Conservation (phyloP, 352 stramenopile genomes). For the Phytophthora sp. region DNA sequence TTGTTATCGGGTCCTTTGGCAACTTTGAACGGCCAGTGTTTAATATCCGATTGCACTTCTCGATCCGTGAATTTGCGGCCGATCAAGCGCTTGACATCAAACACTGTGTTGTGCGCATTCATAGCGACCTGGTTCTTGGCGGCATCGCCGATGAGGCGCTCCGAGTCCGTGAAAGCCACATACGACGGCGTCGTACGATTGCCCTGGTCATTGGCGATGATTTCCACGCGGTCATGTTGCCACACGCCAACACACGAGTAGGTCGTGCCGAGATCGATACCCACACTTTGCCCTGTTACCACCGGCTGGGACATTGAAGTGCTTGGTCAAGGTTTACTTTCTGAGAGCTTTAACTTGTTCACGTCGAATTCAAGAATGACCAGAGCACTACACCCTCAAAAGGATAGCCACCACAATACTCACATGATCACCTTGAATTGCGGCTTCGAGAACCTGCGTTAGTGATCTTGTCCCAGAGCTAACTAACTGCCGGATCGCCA, state of each 20-base stretch:
- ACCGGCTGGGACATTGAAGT: conserved; percentile 11
- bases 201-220: conserved; percentile 96
- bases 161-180: conserved; percentile 95
- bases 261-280: conserved; percentile 98
- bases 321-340: not conserved
- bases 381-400: not conserved
- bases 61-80: conserved; percentile 92
- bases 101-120: conserved; percentile 96
- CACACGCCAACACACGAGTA: conserved; percentile 98
- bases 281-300: conserved; percentile 90
- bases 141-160: conserved; percentile 95
- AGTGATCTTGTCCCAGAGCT: conserved; percentile 18
- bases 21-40: conserved; percentile 81
- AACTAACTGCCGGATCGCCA: conserved; percentile 17
- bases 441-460: conserved; percentile 2
- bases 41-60: conserved; percentile 87
- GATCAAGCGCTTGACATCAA: conserved; percentile 97
- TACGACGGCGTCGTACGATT: conserved; percentile 96
- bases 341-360: not conserved
- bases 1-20: conserved; percentile 61
- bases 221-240: conserved; percentile 97
- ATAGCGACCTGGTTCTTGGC: conserved; percentile 95
- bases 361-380: conserved; percentile 67
- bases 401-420: not conserved
- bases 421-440: not conserved